phyloP scores from a whole-genome alignment of 2,329 filamentous ascomycete species.

The Sporothrix schenckii region DNA sequence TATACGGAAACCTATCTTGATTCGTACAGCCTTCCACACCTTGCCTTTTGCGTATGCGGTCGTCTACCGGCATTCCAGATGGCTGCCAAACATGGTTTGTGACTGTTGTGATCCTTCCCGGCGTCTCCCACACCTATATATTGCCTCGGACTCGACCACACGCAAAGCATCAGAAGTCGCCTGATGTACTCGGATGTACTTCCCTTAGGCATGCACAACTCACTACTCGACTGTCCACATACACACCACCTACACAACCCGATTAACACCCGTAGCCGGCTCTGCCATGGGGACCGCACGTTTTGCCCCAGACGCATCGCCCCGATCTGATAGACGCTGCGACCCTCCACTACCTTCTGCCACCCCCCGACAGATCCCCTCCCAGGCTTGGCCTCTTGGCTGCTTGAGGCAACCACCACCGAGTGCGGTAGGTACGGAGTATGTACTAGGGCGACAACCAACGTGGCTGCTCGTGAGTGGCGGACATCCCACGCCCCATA shows the following conservation, averaged over 20 bases:
- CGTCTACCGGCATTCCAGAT: neutral
- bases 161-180: neutral
- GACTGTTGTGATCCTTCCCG: neutral
- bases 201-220: no score
- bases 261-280: no score
- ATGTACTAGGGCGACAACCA: neutral
- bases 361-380: neutral
- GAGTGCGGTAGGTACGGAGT: neutral
- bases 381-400: conserved; percentile 10
- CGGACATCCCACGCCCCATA: neutral
- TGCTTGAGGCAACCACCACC: neutral
- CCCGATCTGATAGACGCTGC: neutral
- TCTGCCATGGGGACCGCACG: neutral
- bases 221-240: neutral
- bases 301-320: neutral
- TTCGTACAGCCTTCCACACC: neutral
- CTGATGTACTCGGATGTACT: conserved; percentile 4
- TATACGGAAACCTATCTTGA: neutral
- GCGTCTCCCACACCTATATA: neutral
- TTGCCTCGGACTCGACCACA: neutral
- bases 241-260: neutral
- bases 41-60: neutral
- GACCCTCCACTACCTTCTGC: neutral
- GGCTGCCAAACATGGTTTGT: neutral
- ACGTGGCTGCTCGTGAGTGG: conserved; percentile 1